Conservation (phyloP, 352 stramenopile species). For the Phytophthora parvispora region DNA sequence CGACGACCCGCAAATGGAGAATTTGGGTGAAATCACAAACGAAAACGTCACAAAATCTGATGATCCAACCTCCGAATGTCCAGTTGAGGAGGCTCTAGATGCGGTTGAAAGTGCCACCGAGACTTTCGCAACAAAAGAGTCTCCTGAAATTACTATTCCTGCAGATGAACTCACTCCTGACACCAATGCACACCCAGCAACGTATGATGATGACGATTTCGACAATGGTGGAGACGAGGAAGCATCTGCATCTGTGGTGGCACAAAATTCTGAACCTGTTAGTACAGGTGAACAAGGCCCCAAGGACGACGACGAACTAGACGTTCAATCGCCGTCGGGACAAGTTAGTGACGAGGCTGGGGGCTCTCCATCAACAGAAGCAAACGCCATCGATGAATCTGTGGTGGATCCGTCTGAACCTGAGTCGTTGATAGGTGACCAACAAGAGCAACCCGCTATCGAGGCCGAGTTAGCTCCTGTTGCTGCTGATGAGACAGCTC, state of each 20-base stretch:
- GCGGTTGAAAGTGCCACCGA: not conserved
- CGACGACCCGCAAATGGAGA: slow-evolving; percentile 1
- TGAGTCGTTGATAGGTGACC: not conserved
- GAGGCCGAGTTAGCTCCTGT: not conserved
- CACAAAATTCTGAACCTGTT: not conserved
- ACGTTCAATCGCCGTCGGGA: not conserved
- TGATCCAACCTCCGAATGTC: not conserved
- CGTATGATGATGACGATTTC: slow-evolving; percentile 37
- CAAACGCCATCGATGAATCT: not conserved
- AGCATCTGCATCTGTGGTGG: not conserved
- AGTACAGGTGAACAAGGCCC: not conserved
- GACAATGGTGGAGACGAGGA: slow-evolving; percentile 18
- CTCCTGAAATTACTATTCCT: slow-evolving; percentile 4
- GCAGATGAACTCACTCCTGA: not conserved
- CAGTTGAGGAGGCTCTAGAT: slow-evolving; percentile 1
- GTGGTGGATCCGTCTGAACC: not conserved
- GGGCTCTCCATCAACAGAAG: not conserved
- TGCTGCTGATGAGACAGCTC: not conserved
- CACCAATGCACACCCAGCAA: not conserved
- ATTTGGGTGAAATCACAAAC: not conserved
- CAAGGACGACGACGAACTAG: not conserved
- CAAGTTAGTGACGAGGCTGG: not conserved
- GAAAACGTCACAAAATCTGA: not conserved
- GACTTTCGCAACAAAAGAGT: not conserved
- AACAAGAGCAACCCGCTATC: not conserved